Evolutionary conservation across 495 filamentous ascomycete species (phyloP), one percentile per base, ranked within the genome.

Genomic region (Penicillium cataractarum): DNA sequence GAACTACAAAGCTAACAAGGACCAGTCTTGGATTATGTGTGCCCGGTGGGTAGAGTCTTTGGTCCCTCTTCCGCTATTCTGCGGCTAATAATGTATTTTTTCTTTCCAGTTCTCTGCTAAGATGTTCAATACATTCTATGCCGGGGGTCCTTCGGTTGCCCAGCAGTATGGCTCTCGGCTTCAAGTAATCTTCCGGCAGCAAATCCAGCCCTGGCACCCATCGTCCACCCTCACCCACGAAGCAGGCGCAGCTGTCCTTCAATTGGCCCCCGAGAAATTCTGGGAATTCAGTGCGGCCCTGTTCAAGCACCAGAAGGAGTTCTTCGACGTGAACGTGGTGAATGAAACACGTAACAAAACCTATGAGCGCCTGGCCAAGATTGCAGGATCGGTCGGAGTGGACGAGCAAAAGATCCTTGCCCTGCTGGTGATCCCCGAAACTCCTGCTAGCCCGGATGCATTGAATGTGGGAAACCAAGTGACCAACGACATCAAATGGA

Each of bases 161-260:
- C 32, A 78, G 42, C 87, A 87, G 64, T 89, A 89, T 67, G 69
- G 82, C n/a, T 50, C 66, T 24, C 83, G 79, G 58, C 76, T 94
- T 3, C 85, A 88, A 61, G 78, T 94, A 56, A 84, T 97, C 56
- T 89, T 97, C 79, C 89, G 92, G 24, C 92, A 93, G 66, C 93
- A 97, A 70, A 86, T 97, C 65, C 93, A 98, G 74, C 94, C 94
- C 15, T 98, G 94, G 93, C 93, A 98, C 74, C 94, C 94, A 13
- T 91, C 90, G 49, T 92, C 89, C 22, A 97, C 92, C 0, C 86
- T 97, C 17, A 82, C 83, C 26, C 94, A 98, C 76, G 94, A 97
- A 82, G 92, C 94, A 40, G 93, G 80, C 8, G 81, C 90, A 10
- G 93, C 92, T 9, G 90, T 97, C 7, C 80, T 91, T 46, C 83